These are phyloP conservation scores for Pleurotus citrinopileatus DNA, from an alignment of 768 basidiomycete genomes.

Conservation along the genomic window DNA sequence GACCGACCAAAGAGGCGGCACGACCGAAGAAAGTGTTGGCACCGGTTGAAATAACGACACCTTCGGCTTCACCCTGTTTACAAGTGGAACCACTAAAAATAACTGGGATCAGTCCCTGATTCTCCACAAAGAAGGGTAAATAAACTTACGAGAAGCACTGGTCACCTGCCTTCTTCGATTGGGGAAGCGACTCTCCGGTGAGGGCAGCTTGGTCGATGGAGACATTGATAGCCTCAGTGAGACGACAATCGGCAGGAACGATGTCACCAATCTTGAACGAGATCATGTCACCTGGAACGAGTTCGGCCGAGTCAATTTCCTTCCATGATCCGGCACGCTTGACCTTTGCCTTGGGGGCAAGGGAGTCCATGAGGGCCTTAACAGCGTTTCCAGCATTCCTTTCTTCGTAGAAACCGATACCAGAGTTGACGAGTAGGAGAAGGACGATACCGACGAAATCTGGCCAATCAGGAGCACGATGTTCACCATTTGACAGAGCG, in stretches of 20 bases:
- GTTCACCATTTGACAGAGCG: slow-evolving; percentile 90
- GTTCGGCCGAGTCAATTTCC: slow-evolving; percentile 86
- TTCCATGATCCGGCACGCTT: slow-evolving; percentile 82
- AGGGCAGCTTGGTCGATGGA: slow-evolving; percentile 98
- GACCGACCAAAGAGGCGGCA: slow-evolving; percentile 94
- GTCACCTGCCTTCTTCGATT: slow-evolving; percentile 88
- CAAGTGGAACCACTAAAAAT: slow-evolving; percentile 84
- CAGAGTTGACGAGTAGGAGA: slow-evolving; percentile 90
- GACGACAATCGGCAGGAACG: slow-evolving; percentile 96
- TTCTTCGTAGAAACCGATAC: slow-evolving; percentile 98
- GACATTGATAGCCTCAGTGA: slow-evolving; percentile 94
- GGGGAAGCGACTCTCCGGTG: slow-evolving; percentile 95
- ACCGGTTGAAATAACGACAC: slow-evolving; percentile 97
- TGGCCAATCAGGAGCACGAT: slow-evolving; percentile 88
- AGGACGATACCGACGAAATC: slow-evolving; percentile 97
- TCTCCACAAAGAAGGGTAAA: slow-evolving; percentile 8
- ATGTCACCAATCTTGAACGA: slow-evolving; percentile 99
- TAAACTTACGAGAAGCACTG: slow-evolving; percentile 93
- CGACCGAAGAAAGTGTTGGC: slow-evolving; percentile 99
- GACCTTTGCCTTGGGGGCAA: slow-evolving; percentile 96
- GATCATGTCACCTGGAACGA: slow-evolving; percentile 95
- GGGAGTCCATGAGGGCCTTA: slow-evolving; percentile 99
- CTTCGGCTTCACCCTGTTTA: slow-evolving; percentile 99
- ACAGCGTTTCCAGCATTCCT: slow-evolving; percentile 97
- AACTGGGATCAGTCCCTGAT: slow-evolving; percentile 4